A percentile compares a stretch with the other conserved stretches of the same genome.
These are phyloP conservation scores for Alnus glutinosa DNA, from an alignment of 306 rosid genomes.

Conservation along the genomic window DNA sequence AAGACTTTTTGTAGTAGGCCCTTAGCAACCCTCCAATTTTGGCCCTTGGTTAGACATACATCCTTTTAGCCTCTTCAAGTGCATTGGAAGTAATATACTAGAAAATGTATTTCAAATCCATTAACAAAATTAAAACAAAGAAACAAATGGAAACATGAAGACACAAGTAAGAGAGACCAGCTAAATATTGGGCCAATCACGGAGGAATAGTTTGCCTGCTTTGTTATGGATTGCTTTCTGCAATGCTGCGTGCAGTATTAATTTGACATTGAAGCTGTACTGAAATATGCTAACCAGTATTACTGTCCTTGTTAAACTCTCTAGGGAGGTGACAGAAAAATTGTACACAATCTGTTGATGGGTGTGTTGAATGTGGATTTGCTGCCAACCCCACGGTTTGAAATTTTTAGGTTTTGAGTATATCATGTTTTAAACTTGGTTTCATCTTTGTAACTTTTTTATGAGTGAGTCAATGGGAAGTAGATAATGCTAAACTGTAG, in stretches of 20 bases:
- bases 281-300: background rate
- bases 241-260: background rate
- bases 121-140: background rate
- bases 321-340: background rate
- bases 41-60: background rate
- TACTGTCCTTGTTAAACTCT: background rate
- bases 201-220: background rate
- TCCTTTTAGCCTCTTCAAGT: background rate
- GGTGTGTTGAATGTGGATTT: background rate
- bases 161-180: constrained; percentile 1
- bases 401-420: background rate
- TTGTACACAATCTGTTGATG: too few species aligned
- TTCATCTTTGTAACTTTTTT: too few species aligned
- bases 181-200: background rate
- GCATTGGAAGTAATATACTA: background rate
- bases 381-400: background rate
- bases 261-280: background rate
- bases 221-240: background rate
- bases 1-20: background rate
- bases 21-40: background rate
- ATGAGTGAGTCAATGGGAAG: background rate
- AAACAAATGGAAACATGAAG: background rate
- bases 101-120: background rate
- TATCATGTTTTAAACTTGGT: background rate
- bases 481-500: background rate